phyloP scores from a whole-genome alignment of 495 filamentous ascomycete species.

The Podospora anserina region DNA sequence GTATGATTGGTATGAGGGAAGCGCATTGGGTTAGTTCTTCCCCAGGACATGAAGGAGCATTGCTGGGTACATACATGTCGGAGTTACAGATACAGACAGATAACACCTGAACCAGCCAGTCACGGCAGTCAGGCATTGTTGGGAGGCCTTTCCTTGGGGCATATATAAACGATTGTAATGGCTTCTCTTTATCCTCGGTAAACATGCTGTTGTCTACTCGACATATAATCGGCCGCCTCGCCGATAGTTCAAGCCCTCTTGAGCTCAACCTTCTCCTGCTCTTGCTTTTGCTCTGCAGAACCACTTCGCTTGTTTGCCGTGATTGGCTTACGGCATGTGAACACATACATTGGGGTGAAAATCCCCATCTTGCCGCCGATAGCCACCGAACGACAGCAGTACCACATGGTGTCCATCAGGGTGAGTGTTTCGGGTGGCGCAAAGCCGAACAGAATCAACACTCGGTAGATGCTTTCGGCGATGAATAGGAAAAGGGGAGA shows the following conservation, averaged over 20 bases:
- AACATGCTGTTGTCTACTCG: too few relatives aligned
- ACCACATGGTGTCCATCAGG: constrained; percentile 25
- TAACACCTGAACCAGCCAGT: background rate
- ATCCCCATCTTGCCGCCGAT: constrained; percentile 19
- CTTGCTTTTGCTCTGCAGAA: background rate
- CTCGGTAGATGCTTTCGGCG: constrained; percentile 2
- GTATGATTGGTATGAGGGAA: background rate
- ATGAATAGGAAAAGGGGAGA: constrained; percentile 11
- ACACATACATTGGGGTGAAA: constrained; percentile 25
- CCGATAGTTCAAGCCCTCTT: background rate
- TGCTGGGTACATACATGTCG: background rate
- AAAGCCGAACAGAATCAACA: constrained; percentile 12
- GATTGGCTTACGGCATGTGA: constrained; percentile 19
- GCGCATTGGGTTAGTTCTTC: background rate
- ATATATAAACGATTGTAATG: background rate
- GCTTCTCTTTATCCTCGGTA: background rate
- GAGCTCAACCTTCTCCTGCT: background rate
- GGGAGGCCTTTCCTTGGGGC: background rate
- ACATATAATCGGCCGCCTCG: too few relatives aligned
- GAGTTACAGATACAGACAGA: background rate
- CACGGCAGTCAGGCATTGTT: background rate
- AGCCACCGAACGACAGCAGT: constrained; percentile 19
- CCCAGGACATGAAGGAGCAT: background rate
- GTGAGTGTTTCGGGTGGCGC: constrained; percentile 9
- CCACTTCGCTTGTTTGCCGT: background rate